Evolutionary conservation across 495 filamentous ascomycete species (phyloP), one percentile per base, ranked within the genome.

Genomic region (Podospora sp.): DNA sequence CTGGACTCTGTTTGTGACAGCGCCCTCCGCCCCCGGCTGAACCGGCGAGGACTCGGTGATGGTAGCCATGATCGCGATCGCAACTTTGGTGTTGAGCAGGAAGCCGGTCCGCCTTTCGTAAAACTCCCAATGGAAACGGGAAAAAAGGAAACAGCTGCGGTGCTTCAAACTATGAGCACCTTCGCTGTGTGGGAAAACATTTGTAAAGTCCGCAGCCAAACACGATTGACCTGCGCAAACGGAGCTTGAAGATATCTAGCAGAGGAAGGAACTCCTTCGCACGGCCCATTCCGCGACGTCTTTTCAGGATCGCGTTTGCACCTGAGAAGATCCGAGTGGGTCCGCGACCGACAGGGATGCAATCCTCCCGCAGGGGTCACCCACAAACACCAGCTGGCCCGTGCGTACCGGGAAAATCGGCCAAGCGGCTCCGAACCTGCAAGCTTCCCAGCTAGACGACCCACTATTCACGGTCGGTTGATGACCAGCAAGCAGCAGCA

Each of bases 1-100:
- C 21, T 61, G 55, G 6, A 53, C 49, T 12, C 20, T 50, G 52
- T 59, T 55, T 16, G 65, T 18, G 1, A 52, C 63, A 2, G n/a
- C 33, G 6, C 62, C 8, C 14, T 26, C 11, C 7, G 56, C 58
- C 24, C 59, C 49, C 24, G 64, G 18, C 9, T 22, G 24, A 7
- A 62, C 46, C 0, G 58, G 60, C 11, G 67, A 5, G 0, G 62
- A 9, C 11, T 69, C 63, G 18, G 68, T 29, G 20, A 20, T 55
- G 25, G 68, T 25, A 24, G 72, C 62, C 73, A 74, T 75, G 33
- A 29, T 63, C 6, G 65, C 33, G 55, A 59, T 36, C n/a, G 59
- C 12, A 4, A 40, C 22, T 27, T n/a, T 29, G 9, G 8, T 49
- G 59, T 62, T 35, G 59, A 62, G 0, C 8, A 8, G 29, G n/a